These are phyloP conservation scores for Tetradesmus obliquus DNA, from an alignment of 139 green algal species.

Conservation along the genomic window DNA sequence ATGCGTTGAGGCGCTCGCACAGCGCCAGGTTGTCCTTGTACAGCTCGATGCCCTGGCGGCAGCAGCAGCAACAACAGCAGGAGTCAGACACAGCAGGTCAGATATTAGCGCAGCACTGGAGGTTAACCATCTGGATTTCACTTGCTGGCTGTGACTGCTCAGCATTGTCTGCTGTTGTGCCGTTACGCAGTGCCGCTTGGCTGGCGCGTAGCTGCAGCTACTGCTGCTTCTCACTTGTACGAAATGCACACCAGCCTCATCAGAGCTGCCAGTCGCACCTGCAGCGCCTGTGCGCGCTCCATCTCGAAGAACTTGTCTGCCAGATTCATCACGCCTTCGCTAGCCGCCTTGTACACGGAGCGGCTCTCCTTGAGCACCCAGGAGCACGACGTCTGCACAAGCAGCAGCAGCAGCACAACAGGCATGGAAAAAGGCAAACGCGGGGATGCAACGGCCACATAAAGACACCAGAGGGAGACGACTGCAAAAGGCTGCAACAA, in stretches of 20 bases:
- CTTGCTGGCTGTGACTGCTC: no score
- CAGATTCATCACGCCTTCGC: constrained; percentile 96
- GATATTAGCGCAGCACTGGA: no score
- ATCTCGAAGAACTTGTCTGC: constrained; percentile 97
- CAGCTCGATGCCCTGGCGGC: constrained; percentile 71
- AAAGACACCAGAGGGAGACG: neutral
- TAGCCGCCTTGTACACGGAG: constrained; percentile 87
- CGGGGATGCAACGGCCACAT: neutral
- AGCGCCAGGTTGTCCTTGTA: constrained; percentile 82
- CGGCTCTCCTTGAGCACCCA: constrained; percentile 78
- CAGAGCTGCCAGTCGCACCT: constrained; percentile 23
- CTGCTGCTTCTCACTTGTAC: no score
- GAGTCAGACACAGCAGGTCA: neutral
- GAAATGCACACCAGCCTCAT: no score
- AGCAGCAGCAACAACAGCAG: neutral
- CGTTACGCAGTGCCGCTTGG: no score
- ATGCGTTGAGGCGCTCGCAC: constrained; percentile 74
- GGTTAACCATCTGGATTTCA: no score
- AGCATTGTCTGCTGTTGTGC: no score
- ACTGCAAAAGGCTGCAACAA: neutral
- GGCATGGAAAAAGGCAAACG: neutral
- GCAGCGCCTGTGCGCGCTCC: constrained; percentile 78
- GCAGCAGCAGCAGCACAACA: constrained; percentile 20
- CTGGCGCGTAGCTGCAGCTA: no score
- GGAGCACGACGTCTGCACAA: constrained; percentile 43